phyloP scores from a whole-genome alignment of 352 stramenopile species.

The Globisporangium viniferum region DNA sequence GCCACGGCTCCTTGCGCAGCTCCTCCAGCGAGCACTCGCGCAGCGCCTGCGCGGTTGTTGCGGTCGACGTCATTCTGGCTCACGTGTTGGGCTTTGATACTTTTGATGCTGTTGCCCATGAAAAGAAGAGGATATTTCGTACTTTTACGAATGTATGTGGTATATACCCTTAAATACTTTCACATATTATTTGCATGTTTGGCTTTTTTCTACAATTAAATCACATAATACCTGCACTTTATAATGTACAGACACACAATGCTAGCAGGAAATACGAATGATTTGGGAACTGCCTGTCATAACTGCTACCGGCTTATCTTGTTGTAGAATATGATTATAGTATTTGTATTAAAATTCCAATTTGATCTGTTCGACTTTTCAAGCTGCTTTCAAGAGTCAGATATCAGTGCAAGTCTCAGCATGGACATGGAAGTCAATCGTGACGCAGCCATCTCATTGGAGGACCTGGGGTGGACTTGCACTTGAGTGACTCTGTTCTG shows the following conservation, averaged over 20 bases:
- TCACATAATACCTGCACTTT: too few relatives aligned
- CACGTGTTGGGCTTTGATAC: neutral
- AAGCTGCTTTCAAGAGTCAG: neutral
- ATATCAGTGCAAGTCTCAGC: too few relatives aligned
- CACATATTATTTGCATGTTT: too few relatives aligned
- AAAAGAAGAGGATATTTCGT: neutral
- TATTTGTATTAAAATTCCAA: too few relatives aligned
- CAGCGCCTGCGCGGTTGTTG: slow-evolving; percentile 29
- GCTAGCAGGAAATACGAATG: too few relatives aligned
- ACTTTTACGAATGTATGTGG: neutral
- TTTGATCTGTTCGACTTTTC: too few relatives aligned
- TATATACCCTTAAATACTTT: neutral
- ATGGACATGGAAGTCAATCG: neutral
- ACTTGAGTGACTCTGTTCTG: too few relatives aligned
- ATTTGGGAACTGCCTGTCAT: neutral
- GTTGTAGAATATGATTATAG: too few relatives aligned
- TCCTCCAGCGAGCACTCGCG: slow-evolving; percentile 69
- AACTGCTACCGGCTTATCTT: too few relatives aligned
- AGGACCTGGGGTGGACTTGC: neutral
- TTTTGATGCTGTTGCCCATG: neutral
- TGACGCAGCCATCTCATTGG: slow-evolving; percentile 5
- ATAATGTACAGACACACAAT: too few relatives aligned
- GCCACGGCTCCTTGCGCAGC: slow-evolving; percentile 83
- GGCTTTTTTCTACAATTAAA: too few relatives aligned
- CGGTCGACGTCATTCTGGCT: neutral